A percentile compares a stretch with the other conserved stretches of the same genome.
Conservation (phyloP, 257 asterid species). For the Nicotiana knightiana region DNA sequence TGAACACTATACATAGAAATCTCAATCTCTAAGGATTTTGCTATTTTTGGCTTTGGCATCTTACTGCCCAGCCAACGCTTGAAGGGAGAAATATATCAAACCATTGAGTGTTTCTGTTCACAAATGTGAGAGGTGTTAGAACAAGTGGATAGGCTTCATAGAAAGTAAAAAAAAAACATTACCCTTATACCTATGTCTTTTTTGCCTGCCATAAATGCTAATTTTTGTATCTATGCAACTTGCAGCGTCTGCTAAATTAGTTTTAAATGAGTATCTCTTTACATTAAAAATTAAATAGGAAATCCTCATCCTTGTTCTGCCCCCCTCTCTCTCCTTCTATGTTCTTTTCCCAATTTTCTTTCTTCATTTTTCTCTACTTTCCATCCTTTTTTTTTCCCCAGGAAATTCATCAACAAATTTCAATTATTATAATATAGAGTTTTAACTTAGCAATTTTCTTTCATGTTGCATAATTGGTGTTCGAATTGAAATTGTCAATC, state of each 20-base stretch:
- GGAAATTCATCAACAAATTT: too few relatives aligned
- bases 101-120: conserved; percentile 21
- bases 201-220: not conserved
- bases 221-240: not conserved
- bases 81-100: conserved; percentile 12
- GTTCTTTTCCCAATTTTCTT: too few relatives aligned
- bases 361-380: too few relatives aligned
- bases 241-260: not conserved
- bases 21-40: conserved; percentile 20
- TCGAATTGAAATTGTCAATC: too few relatives aligned
- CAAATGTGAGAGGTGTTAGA: conserved; percentile 13
- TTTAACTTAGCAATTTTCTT: too few relatives aligned
- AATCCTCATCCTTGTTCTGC: too few relatives aligned
- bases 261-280: too few relatives aligned
- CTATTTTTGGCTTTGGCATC: conserved; percentile 22
- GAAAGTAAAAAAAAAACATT: conserved; percentile 3
- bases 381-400: too few relatives aligned
- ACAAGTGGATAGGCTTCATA: conserved; percentile 18
- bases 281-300: too few relatives aligned
- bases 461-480: too few relatives aligned
- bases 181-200: not conserved
- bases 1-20: conserved; percentile 42
- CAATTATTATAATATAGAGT: too few relatives aligned
- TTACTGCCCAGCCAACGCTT: not conserved
- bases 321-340: too few relatives aligned